These are phyloP conservation scores for Sophora flavescens DNA, from an alignment of 306 rosid genomes.

Conservation along the genomic window DNA sequence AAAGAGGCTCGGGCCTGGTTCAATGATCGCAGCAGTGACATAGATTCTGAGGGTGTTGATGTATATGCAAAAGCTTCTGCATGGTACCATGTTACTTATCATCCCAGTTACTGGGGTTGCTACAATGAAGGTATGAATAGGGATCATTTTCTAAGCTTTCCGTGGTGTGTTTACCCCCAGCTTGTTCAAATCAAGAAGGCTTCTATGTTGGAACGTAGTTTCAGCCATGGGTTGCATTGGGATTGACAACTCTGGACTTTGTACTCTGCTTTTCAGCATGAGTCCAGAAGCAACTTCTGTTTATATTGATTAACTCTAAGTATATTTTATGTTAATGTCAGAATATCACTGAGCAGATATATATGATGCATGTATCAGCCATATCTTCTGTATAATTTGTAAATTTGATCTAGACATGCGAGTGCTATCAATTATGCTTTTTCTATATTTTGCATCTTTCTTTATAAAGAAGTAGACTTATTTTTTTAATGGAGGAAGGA, in stretches of 20 bases:
- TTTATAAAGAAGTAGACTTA: background rate
- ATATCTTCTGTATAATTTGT: conserved; percentile 2
- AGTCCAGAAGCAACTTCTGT: background rate
- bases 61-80: conserved; percentile 85
- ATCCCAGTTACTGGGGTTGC: conserved; percentile 62
- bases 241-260: conserved; percentile 21
- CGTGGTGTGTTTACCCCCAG: conserved; percentile 74
- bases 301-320: background rate
- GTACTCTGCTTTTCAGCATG: background rate
- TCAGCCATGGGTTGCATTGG: conserved; percentile 21
- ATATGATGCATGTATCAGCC: background rate
- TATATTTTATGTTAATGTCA: conserved; percentile 1
- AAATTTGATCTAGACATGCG: background rate
- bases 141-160: conserved; percentile 74
- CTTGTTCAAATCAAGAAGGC: conserved; percentile 68
- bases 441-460: background rate
- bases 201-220: conserved; percentile 24
- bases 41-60: conserved; percentile 46
- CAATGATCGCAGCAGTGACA: conserved; percentile 52
- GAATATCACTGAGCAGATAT: background rate
- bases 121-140: conserved; percentile 69
- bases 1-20: conserved; percentile 86
- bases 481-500: background rate
- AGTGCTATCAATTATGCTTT: background rate
- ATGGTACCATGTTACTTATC: conserved; percentile 89